These are phyloP conservation scores for Penicillium argentinense DNA, from an alignment of 495 filamentous ascomycete genomes.

Conservation along the genomic window DNA sequence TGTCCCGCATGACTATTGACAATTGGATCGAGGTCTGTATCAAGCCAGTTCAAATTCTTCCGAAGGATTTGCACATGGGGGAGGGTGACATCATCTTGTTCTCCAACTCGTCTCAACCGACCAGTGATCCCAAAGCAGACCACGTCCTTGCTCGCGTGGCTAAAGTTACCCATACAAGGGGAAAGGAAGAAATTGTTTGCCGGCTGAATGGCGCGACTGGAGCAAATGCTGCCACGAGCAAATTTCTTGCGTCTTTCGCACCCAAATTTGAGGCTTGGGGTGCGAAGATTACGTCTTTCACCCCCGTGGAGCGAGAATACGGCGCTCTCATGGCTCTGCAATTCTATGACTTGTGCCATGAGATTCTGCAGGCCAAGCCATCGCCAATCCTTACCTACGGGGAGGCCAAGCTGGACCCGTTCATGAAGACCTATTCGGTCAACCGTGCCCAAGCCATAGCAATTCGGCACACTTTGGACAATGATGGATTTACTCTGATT, in stretches of 20 bases:
- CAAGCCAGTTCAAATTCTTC: conserved; percentile 64
- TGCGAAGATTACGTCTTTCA: conserved; percentile 83
- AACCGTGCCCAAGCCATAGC: conserved; percentile 92
- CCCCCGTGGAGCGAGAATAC: conserved; percentile 91
- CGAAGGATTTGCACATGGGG: conserved; percentile 67
- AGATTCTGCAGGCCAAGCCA: conserved; percentile 83
- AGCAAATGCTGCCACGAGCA: conserved; percentile 53
- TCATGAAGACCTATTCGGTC: conserved; percentile 74
- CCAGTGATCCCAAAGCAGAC: conserved; percentile 57
- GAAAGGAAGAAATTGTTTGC: conserved; percentile 77
- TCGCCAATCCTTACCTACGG: conserved; percentile 80
- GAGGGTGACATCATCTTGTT: conserved; percentile 90
- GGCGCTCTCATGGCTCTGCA: conserved; percentile 84
- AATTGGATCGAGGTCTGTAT: conserved; percentile 89
- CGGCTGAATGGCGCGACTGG: too few species aligned
- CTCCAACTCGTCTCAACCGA: conserved; percentile 67
- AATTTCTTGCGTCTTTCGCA: conserved; percentile 50
- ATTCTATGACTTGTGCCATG: conserved; percentile 92
- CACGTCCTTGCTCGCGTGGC: conserved; percentile 86
- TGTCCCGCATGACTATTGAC: conserved; percentile 85
- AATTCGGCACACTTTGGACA: conserved; percentile 85
- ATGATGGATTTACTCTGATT: conserved; percentile 93
- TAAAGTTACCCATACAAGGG: conserved; percentile 75
- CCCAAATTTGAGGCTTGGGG: conserved; percentile 66
- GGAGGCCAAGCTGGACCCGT: conserved; percentile 63